phyloP scores from a whole-genome alignment of 495 filamentous ascomycete genomes.

The Cetradonia linearis region DNA sequence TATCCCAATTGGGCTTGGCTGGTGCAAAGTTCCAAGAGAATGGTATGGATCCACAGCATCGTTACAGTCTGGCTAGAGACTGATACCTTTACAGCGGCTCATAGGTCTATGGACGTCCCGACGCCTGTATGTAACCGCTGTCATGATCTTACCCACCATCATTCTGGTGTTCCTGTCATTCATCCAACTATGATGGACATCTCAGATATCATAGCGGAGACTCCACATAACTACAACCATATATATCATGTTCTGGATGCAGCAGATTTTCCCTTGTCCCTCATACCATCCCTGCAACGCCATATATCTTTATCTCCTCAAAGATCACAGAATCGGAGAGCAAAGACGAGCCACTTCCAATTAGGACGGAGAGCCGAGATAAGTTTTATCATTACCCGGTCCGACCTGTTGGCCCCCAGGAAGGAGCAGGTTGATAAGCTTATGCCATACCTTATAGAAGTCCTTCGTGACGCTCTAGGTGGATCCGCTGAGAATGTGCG shows the following conservation, averaged over 20 bases:
- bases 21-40: not conserved
- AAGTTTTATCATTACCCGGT: conserved; percentile 81
- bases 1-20: conserved; percentile 36
- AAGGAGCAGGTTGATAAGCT: conserved; percentile 71
- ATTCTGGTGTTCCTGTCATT: conserved; percentile 52
- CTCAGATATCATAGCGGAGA: conserved; percentile 68
- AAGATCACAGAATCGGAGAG: conserved; percentile 66
- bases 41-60: not conserved
- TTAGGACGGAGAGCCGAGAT: conserved; percentile 50
- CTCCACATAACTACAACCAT: conserved; percentile 78
- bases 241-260: conserved; percentile 97
- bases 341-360: conserved; percentile 50
- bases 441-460: conserved; percentile 68
- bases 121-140: conserved; percentile 73
- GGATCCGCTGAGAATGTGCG: conserved; percentile 49
- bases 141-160: conserved; percentile 68
- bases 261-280: conserved; percentile 89
- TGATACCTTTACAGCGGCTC: not conserved
- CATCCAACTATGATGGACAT: conserved; percentile 74
- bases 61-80: not conserved
- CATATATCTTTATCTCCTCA: conserved; percentile 53
- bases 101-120: not conserved
- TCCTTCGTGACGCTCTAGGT: conserved; percentile 63
- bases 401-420: conserved; percentile 71
- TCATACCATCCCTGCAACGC: conserved; percentile 55